A percentile compares a stretch with the other conserved stretches of the same genome.
Conservation (phyloP, 495 filamentous ascomycete species). For the Tetracladium setigerum region DNA sequence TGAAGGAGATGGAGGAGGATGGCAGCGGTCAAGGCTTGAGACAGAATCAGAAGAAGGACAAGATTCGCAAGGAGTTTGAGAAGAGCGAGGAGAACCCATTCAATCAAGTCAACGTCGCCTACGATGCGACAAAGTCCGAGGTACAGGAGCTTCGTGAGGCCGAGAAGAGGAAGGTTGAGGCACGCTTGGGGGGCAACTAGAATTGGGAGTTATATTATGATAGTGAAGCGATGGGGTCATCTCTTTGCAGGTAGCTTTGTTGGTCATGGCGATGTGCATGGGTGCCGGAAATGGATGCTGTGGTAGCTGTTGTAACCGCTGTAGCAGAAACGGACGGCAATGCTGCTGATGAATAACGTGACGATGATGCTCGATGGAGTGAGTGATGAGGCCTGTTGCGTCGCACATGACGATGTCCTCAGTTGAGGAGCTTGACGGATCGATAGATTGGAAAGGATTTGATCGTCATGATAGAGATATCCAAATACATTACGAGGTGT, state of each 20-base stretch:
- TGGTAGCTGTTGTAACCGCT: too few species aligned
- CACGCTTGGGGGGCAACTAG: constrained; percentile 41
- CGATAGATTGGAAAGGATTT: too few species aligned
- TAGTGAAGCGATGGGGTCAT: neutral
- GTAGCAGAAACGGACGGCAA: too few species aligned
- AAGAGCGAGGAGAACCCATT: constrained; percentile 91
- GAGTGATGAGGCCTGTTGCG: too few species aligned
- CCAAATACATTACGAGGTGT: too few species aligned
- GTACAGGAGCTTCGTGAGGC: constrained; percentile 52
- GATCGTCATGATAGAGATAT: too few species aligned
- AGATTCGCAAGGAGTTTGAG: constrained; percentile 82
- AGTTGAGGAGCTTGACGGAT: too few species aligned
- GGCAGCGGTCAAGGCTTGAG: constrained; percentile 60
- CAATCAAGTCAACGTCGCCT: constrained; percentile 65
- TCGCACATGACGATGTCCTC: too few species aligned
- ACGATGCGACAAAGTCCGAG: constrained; percentile 77
- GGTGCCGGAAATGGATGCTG: too few species aligned
- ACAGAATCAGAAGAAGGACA: constrained; percentile 70
- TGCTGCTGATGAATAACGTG: too few species aligned
- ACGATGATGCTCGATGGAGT: too few species aligned
- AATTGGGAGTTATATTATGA: neutral
- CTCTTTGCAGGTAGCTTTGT: neutral
- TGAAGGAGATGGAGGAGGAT: constrained; percentile 80
- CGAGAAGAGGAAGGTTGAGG: constrained; percentile 72
- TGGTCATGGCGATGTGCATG: neutral